Base-by-base conservation (phyloP, 2,329 filamentous ascomycete genomes). In the Cercospora sojina region DNA sequence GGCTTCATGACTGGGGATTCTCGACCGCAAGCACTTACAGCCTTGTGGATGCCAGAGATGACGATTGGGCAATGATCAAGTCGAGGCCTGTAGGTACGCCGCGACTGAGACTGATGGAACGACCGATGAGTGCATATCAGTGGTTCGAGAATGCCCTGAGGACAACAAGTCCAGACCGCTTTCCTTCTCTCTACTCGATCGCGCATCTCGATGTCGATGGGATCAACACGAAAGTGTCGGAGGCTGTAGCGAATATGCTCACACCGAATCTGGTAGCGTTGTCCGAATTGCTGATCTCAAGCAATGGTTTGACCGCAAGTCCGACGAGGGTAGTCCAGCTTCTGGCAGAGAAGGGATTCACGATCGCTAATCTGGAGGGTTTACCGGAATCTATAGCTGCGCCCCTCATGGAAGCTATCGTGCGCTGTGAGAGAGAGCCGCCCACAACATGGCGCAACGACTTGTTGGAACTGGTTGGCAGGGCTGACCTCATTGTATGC, bases 381-480 rank as follows among this genome's bases (percentile, higher is more conserved):
- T 82, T 98, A 1, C 94, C 95, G 1, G 92, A 96, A 77, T 88
- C 91, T 27, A 84, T 97, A n/a, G 85, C 91, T 62, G 87, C 90
- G 2, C 90, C 91, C 0, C 82, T 98, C 13, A 90, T 90, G 75
- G 93, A 98, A 79, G 88, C 90, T 5, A 92, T 98, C 47, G 86
- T 89, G n/a, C 85, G 88, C 69, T 96, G 92, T 70, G 93, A 97
- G 77, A 86, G 88, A n/a, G 86, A 88, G 67, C 94, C 94, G 18
- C 91, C 93, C 9, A 85, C 88, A 0, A 86, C 85, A 1, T 98
- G 94, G 93, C 84, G 86, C 13, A 84, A 84, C 49, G 84, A 87
- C 1, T 81, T 96, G 5, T 84, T 97, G 13, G 84, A 88, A 62
- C 81, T 97, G 5, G 87, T 97, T 12, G 90, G 91, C 61, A 87